A percentile compares a stretch with the other conserved stretches of the same genome.
Evolutionary conservation across 495 filamentous ascomycete genomes (phyloP).

Genomic region (Hypoxylon subgilvum): DNA sequence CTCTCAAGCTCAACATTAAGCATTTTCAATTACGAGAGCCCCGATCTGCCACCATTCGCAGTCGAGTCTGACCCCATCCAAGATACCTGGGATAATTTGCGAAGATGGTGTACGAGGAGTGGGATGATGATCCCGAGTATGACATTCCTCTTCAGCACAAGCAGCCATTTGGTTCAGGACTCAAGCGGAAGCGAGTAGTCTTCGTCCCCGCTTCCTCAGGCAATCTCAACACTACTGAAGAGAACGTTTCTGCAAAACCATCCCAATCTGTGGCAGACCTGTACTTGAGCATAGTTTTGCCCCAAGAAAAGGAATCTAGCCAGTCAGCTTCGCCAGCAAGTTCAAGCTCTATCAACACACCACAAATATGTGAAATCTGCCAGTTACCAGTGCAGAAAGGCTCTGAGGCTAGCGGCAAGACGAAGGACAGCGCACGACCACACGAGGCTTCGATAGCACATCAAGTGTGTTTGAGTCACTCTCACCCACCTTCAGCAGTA

Average conservation of each 20-base stretch:
- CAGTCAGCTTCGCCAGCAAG: constrained; percentile 32
- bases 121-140: constrained; percentile 50
- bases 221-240: constrained; percentile 52
- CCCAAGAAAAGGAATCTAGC: constrained; percentile 43
- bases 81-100: no score
- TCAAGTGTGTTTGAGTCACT: constrained; percentile 79
- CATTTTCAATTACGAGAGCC: background rate
- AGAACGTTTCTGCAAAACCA: constrained; percentile 36
- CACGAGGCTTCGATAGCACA: constrained; percentile 81
- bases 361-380: constrained; percentile 43
- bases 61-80: no score
- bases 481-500: constrained; percentile 81
- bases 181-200: constrained; percentile 75
- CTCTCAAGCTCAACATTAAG: no score
- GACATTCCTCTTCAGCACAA: constrained; percentile 73
- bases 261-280: constrained; percentile 62
- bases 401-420: constrained; percentile 16
- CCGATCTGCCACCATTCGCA: no score
- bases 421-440: constrained; percentile 28
- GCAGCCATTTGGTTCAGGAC: constrained; percentile 78
- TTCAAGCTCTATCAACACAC: constrained; percentile 1
- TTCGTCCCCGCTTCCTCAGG: constrained; percentile 74
- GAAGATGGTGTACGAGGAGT: constrained; percentile 31
- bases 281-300: constrained; percentile 76
- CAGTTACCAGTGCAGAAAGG: constrained; percentile 41